Base-by-base conservation (phyloP, 345 rosid species). In the Populus simonii region DNA sequence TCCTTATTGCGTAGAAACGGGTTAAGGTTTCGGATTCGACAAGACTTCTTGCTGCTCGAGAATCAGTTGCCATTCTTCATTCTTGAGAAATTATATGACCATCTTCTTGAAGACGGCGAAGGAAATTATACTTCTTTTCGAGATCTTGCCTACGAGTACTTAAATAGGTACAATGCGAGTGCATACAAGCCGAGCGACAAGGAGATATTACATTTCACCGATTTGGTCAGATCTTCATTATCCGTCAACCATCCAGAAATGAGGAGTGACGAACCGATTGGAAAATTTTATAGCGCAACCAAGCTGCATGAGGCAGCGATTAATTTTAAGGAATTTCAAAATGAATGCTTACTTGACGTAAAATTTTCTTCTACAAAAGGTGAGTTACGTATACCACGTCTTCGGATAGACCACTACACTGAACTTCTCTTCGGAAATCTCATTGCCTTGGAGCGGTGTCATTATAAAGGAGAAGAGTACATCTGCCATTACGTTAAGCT, bases 231-330 rank as follows among this genome's bases (percentile, higher is more conserved):
- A 33, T 66, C 18, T 66, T 66, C 35, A 65, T 3, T 16, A 31
- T 29, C 68, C 17, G 0, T 1, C 9, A 7, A 4, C 2, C 25
- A 62, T 1, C 38, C 39, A 29, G 17, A 20, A 0, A 0, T 0
- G 6, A 29, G 9, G 10, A 0, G 0, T 65, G 22, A 4, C 1
- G 8, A 29, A 0, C 18, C 3, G 16, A 47, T 47, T 12, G 6
- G 31, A 31, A 33, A 3, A 13, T 16, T 66, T 11, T 31, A 66
- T 13, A 66, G 39, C 10, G 68, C 68, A 31, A 29, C 38, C 18
- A 8, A 31, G 68, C 39, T 66, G 22, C 8, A 31, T 6, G 39
- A 31, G 10, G 68, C 38, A 66, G 39, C 29, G 7, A 12, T 66
- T 13, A 66, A 16, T 1, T 31, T 66, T 18, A 7, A 31, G 39